Conservation (phyloP, 306 rosid genomes). For the Glycine soja region DNA sequence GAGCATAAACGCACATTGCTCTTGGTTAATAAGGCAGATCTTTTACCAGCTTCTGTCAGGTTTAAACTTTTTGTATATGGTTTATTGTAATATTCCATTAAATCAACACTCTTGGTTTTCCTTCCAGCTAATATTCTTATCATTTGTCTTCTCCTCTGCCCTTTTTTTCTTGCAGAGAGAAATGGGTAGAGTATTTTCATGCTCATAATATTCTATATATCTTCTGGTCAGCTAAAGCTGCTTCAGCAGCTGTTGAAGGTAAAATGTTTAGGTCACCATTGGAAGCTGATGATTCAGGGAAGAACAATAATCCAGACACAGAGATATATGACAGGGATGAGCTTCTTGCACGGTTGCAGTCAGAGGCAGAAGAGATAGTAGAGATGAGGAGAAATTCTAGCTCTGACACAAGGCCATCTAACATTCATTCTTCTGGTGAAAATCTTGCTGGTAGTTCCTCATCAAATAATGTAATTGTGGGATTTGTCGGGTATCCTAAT, state of each 20-base stretch:
- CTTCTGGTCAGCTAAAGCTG: slow-evolving; percentile 91
- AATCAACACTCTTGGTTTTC: slow-evolving; percentile 28
- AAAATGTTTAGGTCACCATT: slow-evolving; percentile 46
- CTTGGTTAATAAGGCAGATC: slow-evolving; percentile 85
- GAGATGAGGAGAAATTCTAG: slow-evolving; percentile 56
- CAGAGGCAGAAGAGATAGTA: slow-evolving; percentile 74
- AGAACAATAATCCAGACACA: slow-evolving; percentile 53
- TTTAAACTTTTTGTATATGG: slow-evolving; percentile 37
- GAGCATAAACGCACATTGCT: slow-evolving; percentile 75
- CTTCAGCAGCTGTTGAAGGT: slow-evolving; percentile 71
- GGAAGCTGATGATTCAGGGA: slow-evolving; percentile 44
- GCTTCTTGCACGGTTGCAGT: slow-evolving; percentile 76
- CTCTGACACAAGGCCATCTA: slow-evolving; percentile 39
- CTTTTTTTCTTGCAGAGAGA: slow-evolving; percentile 62
- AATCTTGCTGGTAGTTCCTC: slow-evolving; percentile 44
- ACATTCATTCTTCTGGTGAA: slow-evolving; percentile 46
- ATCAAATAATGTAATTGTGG: slow-evolving; percentile 66
- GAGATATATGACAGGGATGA: slow-evolving; percentile 72
- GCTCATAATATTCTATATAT: slow-evolving; percentile 61
- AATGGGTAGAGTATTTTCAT: slow-evolving; percentile 74
- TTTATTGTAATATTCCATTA: slow-evolving; percentile 1
- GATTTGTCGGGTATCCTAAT: slow-evolving; percentile 90
- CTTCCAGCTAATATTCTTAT: slow-evolving; percentile 23
- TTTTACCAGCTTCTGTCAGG: slow-evolving; percentile 73
- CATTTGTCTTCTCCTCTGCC: background rate